Evolutionary conservation across 805 yeast species (phyloP), one percentile per base, ranked within the genome.

Genomic region (Candida nitratophila): DNA sequence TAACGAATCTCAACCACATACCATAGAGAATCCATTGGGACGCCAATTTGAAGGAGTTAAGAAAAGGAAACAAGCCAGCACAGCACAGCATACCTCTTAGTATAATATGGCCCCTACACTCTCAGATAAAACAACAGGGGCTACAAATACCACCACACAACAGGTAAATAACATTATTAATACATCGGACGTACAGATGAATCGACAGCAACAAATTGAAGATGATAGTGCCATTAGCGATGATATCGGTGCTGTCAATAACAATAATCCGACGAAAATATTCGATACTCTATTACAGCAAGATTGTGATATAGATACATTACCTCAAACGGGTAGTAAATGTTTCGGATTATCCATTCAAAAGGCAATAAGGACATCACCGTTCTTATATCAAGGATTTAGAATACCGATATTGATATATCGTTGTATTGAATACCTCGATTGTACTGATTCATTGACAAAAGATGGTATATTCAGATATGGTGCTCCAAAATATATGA

Each of bases 381-480:
- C 39, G 6, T 36, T 15, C 19, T n/a, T 15, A 54, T 71, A 52
- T 56, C 61, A 74, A 7, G 67, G 67, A 34, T 59, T 59, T 10
- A 63, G 66, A 27, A 66, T 81, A 16, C 96, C 96, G 3, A 77
- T 86, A 41, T 77, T 89, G 2, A 73, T 85, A 30, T 82, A 66
- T 51, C 64, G 95, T 46, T 88, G 96, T 58, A 57, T 88, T 35
- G 84, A 79, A 46, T 83, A 70, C 51, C 68, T 89, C 38, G 71
- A 74, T 39, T 71, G 67, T 29, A 74, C 79, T 20, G 77, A 80
- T 12, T 95, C 93, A 0, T 63, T 79, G 9, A 72, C 72, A 46
- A 91, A 87, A 57, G 91, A 86, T 55, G 97, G 97, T 4, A 74
- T 90, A 2, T 89, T 90, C 65, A 69, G 97, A 46, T 68, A 86